phyloP scores from a whole-genome alignment of 2,329 filamentous ascomycete species.

The Amauroascus verrucosus region DNA sequence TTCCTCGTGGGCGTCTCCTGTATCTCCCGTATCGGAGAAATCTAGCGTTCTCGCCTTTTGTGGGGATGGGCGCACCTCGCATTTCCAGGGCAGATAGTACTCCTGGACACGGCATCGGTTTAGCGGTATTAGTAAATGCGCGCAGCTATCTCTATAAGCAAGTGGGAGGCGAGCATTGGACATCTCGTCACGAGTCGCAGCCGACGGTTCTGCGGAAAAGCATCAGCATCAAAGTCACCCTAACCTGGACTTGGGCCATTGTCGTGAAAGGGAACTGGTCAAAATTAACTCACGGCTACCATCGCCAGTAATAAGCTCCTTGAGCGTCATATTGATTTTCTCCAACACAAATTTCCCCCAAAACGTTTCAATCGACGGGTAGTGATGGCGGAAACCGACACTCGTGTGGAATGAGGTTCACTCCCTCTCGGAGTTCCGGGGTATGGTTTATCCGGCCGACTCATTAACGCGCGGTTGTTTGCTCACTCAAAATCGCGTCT shows the following conservation, averaged over 20 bases:
- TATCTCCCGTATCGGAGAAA: neutral
- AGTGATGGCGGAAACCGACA: too few relatives aligned
- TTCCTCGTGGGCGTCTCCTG: neutral
- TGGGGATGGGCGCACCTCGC: slow-evolving; percentile 54
- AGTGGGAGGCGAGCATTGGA: slow-evolving; percentile 78
- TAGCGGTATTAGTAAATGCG: slow-evolving; percentile 84
- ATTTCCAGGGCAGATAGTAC: slow-evolving; percentile 97
- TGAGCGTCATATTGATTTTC: slow-evolving; percentile 34
- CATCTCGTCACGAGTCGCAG: slow-evolving; percentile 77
- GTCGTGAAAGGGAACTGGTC: slow-evolving; percentile 7
- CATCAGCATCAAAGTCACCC: neutral
- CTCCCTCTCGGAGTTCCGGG: neutral
- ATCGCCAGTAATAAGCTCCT: slow-evolving; percentile 40
- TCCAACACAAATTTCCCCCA: neutral
- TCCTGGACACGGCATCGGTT: slow-evolving; percentile 89
- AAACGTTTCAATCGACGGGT: neutral
- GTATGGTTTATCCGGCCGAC: neutral
- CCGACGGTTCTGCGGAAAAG: slow-evolving; percentile 28
- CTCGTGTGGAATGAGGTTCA: too few relatives aligned
- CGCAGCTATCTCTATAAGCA: slow-evolving; percentile 90
- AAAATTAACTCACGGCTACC: slow-evolving; percentile 27
- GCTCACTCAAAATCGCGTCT: neutral
- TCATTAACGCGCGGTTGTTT: slow-evolving; percentile 11
- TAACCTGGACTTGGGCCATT: too few relatives aligned
- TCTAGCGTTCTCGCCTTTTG: neutral